phyloP scores from a whole-genome alignment of 1,139 yeast genomes.

The Trichomonascaceae sp. region DNA sequence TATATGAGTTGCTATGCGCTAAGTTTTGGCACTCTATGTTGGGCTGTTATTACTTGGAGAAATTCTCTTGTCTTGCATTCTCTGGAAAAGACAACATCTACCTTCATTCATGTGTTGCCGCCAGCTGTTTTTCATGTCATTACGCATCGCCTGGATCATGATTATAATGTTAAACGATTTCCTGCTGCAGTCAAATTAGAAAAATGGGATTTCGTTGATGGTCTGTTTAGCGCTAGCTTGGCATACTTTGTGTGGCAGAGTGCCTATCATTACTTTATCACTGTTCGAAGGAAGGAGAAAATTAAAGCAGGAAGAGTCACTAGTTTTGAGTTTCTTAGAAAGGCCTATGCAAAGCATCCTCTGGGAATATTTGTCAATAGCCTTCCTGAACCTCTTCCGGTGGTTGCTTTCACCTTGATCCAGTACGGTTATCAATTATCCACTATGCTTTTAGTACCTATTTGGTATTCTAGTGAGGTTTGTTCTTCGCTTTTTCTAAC shows the following conservation, averaged over 20 bases:
- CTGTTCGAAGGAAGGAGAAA: slow-evolving; percentile 69
- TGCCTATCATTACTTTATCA: slow-evolving; percentile 83
- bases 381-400: slow-evolving; percentile 78
- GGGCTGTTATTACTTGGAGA: slow-evolving; percentile 95
- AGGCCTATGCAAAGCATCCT: slow-evolving; percentile 55
- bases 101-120: slow-evolving; percentile 87
- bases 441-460: slow-evolving; percentile 87
- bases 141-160: slow-evolving; percentile 67
- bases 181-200: slow-evolving; percentile 71
- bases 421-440: slow-evolving; percentile 82
- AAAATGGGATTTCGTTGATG: slow-evolving; percentile 65
- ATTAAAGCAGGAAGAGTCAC: slow-evolving; percentile 84
- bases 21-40: slow-evolving; percentile 81
- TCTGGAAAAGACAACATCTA: slow-evolving; percentile 86
- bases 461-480: slow-evolving; percentile 68
- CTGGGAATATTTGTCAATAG: slow-evolving; percentile 78
- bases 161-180: slow-evolving; percentile 52
- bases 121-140: slow-evolving; percentile 84
- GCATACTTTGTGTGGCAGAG: slow-evolving; percentile 91
- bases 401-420: slow-evolving; percentile 74
- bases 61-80: slow-evolving; percentile 89
- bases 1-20: slow-evolving; percentile 82
- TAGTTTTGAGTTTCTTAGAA: slow-evolving; percentile 77
- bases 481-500: slow-evolving; percentile 66
- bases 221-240: slow-evolving; percentile 73